Conservation (phyloP, 2,329 filamentous ascomycete genomes). For the Penicillium vulpinum region DNA sequence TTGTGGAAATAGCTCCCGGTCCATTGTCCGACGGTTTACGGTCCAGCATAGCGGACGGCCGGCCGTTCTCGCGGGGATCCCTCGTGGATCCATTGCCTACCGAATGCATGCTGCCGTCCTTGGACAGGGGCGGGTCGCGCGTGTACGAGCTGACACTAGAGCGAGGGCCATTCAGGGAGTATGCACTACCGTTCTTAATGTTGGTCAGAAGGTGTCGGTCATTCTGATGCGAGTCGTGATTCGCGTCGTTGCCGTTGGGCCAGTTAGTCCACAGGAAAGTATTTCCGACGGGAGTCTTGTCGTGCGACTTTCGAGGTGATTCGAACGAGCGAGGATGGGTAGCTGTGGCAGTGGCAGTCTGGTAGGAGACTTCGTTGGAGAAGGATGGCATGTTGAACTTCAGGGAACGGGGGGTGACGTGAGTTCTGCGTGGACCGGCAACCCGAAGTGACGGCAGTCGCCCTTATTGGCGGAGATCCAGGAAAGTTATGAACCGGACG, state of each 20-base stretch:
- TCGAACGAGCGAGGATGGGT: conserved; percentile 43
- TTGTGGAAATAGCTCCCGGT: conserved; percentile 27
- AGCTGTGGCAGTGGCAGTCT: conserved; percentile 34
- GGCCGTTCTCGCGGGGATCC: conserved; percentile 34
- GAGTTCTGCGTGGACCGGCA: conserved; percentile 33
- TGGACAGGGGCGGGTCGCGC: conserved; percentile 42
- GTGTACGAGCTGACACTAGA: conserved; percentile 47
- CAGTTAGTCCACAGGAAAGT: conserved; percentile 51
- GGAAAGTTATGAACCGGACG: conserved; percentile 20
- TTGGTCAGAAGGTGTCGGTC: conserved; percentile 42
- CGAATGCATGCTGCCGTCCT: conserved; percentile 53
- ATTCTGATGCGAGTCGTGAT: conserved; percentile 39
- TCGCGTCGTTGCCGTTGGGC: conserved; percentile 43
- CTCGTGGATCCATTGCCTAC: conserved; percentile 36
- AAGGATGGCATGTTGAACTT: conserved; percentile 41
- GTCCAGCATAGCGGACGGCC: conserved; percentile 32
- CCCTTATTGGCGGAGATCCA: conserved; percentile 23
- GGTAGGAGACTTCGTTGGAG: conserved; percentile 37
- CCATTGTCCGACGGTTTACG: conserved; percentile 32
- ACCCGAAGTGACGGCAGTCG: conserved; percentile 24
- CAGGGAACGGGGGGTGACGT: conserved; percentile 29
- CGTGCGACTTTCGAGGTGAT: conserved; percentile 44
- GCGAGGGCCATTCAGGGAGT: conserved; percentile 59
- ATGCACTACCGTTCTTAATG: conserved; percentile 57
- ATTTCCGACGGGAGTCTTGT: conserved; percentile 47